Evolutionary conservation across 2,329 filamentous ascomycete species (phyloP).

Genomic region (Fusarium sp.): DNA sequence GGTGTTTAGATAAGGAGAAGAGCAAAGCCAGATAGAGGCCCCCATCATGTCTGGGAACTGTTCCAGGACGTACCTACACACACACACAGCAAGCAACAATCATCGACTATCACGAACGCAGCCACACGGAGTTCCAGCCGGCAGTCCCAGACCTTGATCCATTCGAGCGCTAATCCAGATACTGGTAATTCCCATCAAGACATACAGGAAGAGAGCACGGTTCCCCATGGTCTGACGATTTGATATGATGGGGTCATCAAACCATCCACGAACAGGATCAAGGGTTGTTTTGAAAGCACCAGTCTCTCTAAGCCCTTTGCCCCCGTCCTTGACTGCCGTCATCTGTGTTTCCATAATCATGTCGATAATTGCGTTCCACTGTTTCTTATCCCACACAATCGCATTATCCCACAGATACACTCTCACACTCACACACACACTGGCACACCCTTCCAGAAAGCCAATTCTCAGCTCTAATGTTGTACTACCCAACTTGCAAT

Average conservation of each 20-base stretch:
- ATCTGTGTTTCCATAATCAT: background rate
- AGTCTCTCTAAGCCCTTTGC: background rate
- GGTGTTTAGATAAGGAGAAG: background rate
- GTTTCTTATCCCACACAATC: background rate
- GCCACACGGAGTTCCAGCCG: background rate
- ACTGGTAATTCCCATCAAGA: background rate
- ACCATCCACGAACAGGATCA: background rate
- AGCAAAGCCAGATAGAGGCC: background rate
- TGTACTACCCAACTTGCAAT: background rate
- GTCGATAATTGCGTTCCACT: background rate
- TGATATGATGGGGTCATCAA: background rate
- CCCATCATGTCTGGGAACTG: background rate
- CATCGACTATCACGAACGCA: background rate
- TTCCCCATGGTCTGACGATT: conserved; percentile 4
- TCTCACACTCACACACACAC: background rate
- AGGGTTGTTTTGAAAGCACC: background rate
- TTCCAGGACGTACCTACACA: background rate
- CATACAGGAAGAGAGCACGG: background rate
- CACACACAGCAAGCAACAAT: background rate
- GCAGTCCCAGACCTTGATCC: background rate
- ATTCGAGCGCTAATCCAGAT: background rate
- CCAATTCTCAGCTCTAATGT: background rate
- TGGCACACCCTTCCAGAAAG: background rate
- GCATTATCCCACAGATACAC: background rate
- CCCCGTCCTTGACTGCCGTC: background rate